Evolutionary conservation across 2,329 filamentous ascomycete genomes (phyloP).

Genomic region (Colletotrichum somersetense): DNA sequence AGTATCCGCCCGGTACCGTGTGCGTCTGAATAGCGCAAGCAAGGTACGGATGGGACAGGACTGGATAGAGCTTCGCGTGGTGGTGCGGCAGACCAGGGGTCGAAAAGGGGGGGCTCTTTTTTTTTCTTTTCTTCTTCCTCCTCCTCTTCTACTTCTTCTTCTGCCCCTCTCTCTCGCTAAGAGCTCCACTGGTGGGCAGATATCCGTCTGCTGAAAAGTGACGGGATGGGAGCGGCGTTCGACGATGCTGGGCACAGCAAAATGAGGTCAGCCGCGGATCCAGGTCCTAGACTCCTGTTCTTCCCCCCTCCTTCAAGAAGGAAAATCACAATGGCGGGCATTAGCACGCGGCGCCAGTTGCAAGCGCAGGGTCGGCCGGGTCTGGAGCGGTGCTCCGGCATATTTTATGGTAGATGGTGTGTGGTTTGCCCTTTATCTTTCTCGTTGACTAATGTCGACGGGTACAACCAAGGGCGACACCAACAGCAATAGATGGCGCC

Average conservation of each 20-base stretch:
- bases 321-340: constrained; percentile 30
- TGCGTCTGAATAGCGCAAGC: constrained; percentile 2
- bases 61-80: constrained; percentile 31
- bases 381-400: constrained; percentile 27
- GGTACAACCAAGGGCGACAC: constrained; percentile 1
- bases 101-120: constrained; percentile 27
- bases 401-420: neutral
- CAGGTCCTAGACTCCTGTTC: constrained; percentile 26
- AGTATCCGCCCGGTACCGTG: constrained; percentile 20
- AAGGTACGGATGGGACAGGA: constrained; percentile 9
- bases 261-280: constrained; percentile 41
- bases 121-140: too few relatives aligned
- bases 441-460: neutral
- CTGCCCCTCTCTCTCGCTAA: constrained; percentile 22
- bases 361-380: constrained; percentile 26
- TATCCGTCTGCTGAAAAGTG: constrained; percentile 29
- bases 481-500: constrained; percentile 13
- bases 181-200: constrained; percentile 39
- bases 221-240: constrained; percentile 31
- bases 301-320: neutral
- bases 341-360: constrained; percentile 23
- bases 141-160: neutral
- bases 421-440: neutral
- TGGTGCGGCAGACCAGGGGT: constrained; percentile 39
- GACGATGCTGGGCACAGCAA: constrained; percentile 39